Base-by-base conservation (phyloP, 306 rosid species). In the Acacia acuminata region DNA sequence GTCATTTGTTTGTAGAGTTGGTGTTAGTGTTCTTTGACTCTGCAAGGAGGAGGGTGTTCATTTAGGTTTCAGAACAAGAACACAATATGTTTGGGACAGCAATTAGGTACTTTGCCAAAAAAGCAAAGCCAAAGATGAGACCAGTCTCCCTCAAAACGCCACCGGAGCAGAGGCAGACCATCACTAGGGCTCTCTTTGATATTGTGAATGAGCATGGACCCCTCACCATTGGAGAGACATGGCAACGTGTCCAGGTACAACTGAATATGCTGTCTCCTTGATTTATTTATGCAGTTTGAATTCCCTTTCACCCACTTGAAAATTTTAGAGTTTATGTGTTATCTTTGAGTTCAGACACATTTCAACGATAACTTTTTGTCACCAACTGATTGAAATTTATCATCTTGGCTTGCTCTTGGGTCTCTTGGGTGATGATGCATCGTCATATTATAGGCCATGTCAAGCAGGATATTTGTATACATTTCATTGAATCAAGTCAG, bases 141-240 rank as follows among this genome's bases (percentile, higher is more conserved):
- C 88, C 97, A 0, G 81, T 87, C 10, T 87, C 82, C 79, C 90
- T 91, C 10, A 90, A 90, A 71, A 94, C 87, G 11, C 93, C 92
- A 7, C 94, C 94, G 10, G 98, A 94, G 91, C 94, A 93, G 77
- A 87, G 94, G 38, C 90, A 89, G 72, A 92, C 96, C 40, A 95
- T 91, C 75, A 89, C 97, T 1, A 84, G 97, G 45, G 85, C 65
- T 64, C 85, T 95, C 60, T 92, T 92, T 56, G 98, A 93, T 78
- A 79, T 95, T 16, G 90, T 95, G 7, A 92, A 86, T 91, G 97
- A 93, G 72, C 94, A 95, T 27, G 98, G 99, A 82, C 98, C 99
- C 34, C 88, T 95, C 83, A 95, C 96, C 36, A 88, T 95, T 74
- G 68, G 88, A 8, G 84, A 95, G 77, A 89, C 98, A 40, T 95